A percentile compares a stretch with the other conserved stretches of the same genome.
Evolutionary conservation across 2,329 filamentous ascomycete species (phyloP).

Genomic region (Chrysoporthe cubensis): DNA sequence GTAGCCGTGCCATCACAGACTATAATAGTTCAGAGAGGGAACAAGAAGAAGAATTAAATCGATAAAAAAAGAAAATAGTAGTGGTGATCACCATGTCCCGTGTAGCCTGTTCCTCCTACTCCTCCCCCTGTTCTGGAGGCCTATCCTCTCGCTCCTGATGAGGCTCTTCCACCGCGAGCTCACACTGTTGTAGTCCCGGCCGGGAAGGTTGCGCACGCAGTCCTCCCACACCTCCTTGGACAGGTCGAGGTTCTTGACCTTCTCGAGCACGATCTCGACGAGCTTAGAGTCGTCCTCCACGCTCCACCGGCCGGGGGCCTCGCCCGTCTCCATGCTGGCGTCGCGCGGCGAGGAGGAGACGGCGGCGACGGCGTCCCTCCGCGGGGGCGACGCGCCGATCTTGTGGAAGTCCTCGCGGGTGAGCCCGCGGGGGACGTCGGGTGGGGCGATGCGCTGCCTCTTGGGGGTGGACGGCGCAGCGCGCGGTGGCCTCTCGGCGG

Average conservation of each 20-base stretch:
- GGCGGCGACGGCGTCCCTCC: not conserved
- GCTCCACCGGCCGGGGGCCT: conserved; percentile 56
- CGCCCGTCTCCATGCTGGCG: conserved; percentile 43
- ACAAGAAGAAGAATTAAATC: conserved; percentile 6
- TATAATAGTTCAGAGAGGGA: conserved; percentile 6
- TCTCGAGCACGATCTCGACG: conserved; percentile 70
- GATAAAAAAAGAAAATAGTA: not conserved
- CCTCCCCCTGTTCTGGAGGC: conserved; percentile 53
- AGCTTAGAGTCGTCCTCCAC: conserved; percentile 67
- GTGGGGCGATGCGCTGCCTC: conserved; percentile 63
- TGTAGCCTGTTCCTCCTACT: conserved; percentile 53
- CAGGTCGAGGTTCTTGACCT: conserved; percentile 55
- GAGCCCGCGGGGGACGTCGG: conserved; percentile 62
- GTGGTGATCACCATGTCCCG: conserved; percentile 55
- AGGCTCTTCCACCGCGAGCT: conserved; percentile 67
- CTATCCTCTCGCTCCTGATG: conserved; percentile 61
- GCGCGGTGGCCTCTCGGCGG: conserved; percentile 30
- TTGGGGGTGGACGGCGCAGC: conserved; percentile 58
- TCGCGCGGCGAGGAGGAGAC: no score
- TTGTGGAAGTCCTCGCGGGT: conserved; percentile 62
- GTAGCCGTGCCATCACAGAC: not conserved
- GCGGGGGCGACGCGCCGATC: conserved; percentile 35
- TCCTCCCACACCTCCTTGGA: conserved; percentile 70
- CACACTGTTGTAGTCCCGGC: conserved; percentile 61
- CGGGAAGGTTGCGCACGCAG: conserved; percentile 62